These are phyloP conservation scores for Metschnikowia anglica DNA, from an alignment of 805 yeast genomes.

Conservation along the genomic window DNA sequence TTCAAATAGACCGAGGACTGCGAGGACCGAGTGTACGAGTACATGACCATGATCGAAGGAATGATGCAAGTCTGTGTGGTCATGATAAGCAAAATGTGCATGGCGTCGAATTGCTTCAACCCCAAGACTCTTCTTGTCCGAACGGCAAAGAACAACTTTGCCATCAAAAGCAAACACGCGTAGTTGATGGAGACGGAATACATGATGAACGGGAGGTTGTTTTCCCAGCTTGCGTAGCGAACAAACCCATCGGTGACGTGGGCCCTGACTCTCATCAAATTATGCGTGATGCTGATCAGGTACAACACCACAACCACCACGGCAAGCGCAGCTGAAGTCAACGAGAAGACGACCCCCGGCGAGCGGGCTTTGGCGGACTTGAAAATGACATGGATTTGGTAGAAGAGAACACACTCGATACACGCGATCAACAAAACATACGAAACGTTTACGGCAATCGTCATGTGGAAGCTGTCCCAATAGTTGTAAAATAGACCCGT, in stretches of 20 bases:
- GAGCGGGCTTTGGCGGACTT: conserved; percentile 50
- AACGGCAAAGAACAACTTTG: conserved; percentile 69
- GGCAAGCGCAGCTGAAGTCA: conserved; percentile 44
- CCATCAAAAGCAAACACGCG: conserved; percentile 56
- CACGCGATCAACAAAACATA: conserved; percentile 58
- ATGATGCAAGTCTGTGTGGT: conserved; percentile 75
- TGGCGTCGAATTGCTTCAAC: conserved; percentile 74
- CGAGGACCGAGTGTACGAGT: conserved; percentile 40
- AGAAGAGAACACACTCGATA: conserved; percentile 64
- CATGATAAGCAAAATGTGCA: conserved; percentile 81
- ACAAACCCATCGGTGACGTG: conserved; percentile 2
- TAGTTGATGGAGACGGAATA: conserved; percentile 68
- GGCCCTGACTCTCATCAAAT: conserved; percentile 28
- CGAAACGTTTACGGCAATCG: conserved; percentile 62
- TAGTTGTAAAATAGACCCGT: conserved; percentile 32
- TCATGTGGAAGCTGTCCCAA: conserved; percentile 40
- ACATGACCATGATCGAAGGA: conserved; percentile 68
- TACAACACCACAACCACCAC: conserved; percentile 58
- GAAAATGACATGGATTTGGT: conserved; percentile 73
- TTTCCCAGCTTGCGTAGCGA: conserved; percentile 38
- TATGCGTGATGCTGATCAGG: conserved; percentile 49
- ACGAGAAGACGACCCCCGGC: conserved; percentile 41
- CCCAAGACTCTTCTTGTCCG: conserved; percentile 75
- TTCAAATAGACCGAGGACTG: conserved; percentile 44
- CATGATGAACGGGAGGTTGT: conserved; percentile 56